Evolutionary conservation across 768 basidiomycete genomes (phyloP), one percentile per base, ranked within the genome.

Genomic region (Steccherinum ochraceum): DNA sequence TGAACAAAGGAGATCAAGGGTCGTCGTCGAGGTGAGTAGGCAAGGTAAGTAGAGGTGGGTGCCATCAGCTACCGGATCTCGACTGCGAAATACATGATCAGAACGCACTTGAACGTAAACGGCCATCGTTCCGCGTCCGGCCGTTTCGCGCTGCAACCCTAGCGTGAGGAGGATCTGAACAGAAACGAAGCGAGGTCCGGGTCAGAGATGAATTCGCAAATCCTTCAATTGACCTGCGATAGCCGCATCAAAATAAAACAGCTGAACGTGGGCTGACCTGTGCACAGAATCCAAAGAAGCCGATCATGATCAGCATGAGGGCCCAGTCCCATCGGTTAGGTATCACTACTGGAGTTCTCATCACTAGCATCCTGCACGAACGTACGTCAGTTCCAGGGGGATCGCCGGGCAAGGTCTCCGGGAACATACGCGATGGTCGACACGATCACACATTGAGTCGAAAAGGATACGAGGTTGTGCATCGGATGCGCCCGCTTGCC

Each of bases 401-500:
- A 18, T 24, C 25, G 3, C 35, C 3, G 24, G 18, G 1, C 5
- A 20, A 19, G 5, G 40, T 2, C 16, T 10, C 4, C 5, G 26
- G 23, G 23, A 2, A 50, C 62, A 42, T 35, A 67, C 65, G 56
- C 67, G 49, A 71, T 24, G 7, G 65, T 58, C 1, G 67, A 70
- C 2, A 67, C 65, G 20, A 75, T 57, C 1, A 83, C 74, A 47
- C 78, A 83, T 55, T 78, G 71, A 5, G 74, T 62, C 1, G 84
- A 80, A 63, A 85, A 91, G 49, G 79, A 89, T 0, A 75, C 67
- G 58, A 92, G 73, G 2, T 78, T 72, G 62, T 94, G 91, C 51
- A 91, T 64, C 0, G 89, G 72, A 56, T 87, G 84, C 1, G 89
- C 89, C 3, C 84, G 75, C 52, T 77, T 82, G 0, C 91, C 90